These are phyloP conservation scores for Diplotaxis tenuifolia DNA, from an alignment of 345 rosid genomes.

Conservation along the genomic window DNA sequence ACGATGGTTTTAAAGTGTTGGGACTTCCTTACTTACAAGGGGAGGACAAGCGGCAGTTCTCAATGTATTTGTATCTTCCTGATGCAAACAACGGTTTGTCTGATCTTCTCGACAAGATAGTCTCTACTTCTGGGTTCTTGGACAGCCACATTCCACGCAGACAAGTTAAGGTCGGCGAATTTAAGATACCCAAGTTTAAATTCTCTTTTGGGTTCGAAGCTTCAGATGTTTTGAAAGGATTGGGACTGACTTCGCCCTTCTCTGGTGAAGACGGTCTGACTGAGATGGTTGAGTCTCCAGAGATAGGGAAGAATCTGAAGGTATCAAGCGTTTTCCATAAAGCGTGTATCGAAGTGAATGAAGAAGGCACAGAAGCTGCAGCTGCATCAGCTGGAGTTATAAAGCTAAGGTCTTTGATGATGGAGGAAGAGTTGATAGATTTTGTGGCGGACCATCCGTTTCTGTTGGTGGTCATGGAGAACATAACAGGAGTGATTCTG, in stretches of 20 bases:
- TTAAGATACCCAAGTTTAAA: slow-evolving; percentile 62
- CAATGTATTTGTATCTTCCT: slow-evolving; percentile 77
- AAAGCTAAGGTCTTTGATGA: background rate
- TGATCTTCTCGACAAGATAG: slow-evolving; percentile 47
- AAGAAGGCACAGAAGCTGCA: slow-evolving; percentile 80
- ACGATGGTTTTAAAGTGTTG: slow-evolving; percentile 67
- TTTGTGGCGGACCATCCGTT: slow-evolving; percentile 80
- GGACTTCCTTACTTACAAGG: slow-evolving; percentile 75
- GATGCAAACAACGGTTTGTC: slow-evolving; percentile 58
- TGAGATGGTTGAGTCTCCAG: slow-evolving; percentile 57
- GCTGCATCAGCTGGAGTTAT: slow-evolving; percentile 54
- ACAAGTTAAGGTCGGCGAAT: slow-evolving; percentile 44
- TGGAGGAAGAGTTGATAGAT: slow-evolving; percentile 31
- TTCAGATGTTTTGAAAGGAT: slow-evolving; percentile 45
- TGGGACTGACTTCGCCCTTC: slow-evolving; percentile 59
- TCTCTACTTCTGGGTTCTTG: slow-evolving; percentile 48
- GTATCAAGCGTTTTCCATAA: slow-evolving; percentile 63
- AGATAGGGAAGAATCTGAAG: slow-evolving; percentile 35
- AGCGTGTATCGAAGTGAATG: slow-evolving; percentile 65
- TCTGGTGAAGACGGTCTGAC: slow-evolving; percentile 50
- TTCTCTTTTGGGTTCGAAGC: slow-evolving; percentile 60
- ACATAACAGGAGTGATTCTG: slow-evolving; percentile 54
- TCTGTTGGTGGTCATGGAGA: slow-evolving; percentile 57
- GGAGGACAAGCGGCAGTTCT: slow-evolving; percentile 57
- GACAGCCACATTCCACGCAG: slow-evolving; percentile 46